A percentile compares a stretch with the other conserved stretches of the same genome.
These are phyloP conservation scores for Phaeotremella skinneri DNA, from an alignment of 768 basidiomycete species.

Conservation along the genomic window DNA sequence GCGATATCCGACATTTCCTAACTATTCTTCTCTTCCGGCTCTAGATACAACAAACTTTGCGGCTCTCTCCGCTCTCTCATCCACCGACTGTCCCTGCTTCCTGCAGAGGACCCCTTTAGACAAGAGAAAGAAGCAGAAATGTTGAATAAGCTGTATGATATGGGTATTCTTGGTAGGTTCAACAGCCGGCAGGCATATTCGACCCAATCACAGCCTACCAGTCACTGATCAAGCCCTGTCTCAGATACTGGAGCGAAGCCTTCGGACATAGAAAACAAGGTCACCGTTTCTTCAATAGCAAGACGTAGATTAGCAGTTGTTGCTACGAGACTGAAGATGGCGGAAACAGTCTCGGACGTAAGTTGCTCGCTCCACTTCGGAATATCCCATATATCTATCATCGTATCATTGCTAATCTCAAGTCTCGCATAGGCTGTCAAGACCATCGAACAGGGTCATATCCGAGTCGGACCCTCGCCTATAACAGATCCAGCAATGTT, in stretches of 20 bases:
- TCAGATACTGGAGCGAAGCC: constrained; percentile 75
- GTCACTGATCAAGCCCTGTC: not conserved
- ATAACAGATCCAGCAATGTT: constrained; percentile 95
- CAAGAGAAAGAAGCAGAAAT: constrained; percentile 78
- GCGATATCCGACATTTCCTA: not conserved
- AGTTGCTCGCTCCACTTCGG: constrained; percentile 47
- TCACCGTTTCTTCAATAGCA: constrained; percentile 93
- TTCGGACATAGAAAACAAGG: constrained; percentile 87
- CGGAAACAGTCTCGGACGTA: constrained; percentile 89
- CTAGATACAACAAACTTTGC: constrained; percentile 89
- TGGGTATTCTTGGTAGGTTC: constrained; percentile 70
- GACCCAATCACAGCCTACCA: constrained; percentile 4
- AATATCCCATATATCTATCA: not conserved
- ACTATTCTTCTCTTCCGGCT: constrained; percentile 4
- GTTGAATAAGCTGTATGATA: constrained; percentile 93
- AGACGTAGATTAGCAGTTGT: constrained; percentile 86
- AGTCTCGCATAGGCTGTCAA: constrained; percentile 77
- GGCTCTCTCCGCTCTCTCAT: constrained; percentile 81
- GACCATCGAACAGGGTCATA: constrained; percentile 97
- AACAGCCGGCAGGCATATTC: not conserved
- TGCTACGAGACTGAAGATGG: constrained; percentile 89
- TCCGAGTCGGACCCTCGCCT: constrained; percentile 92
- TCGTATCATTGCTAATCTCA: no score
- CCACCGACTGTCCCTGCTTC: constrained; percentile 80
- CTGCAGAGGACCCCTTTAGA: constrained; percentile 84